These are phyloP conservation scores for Stemphylium lycopersici DNA, from an alignment of 2,329 filamentous ascomycete genomes.

Conservation along the genomic window DNA sequence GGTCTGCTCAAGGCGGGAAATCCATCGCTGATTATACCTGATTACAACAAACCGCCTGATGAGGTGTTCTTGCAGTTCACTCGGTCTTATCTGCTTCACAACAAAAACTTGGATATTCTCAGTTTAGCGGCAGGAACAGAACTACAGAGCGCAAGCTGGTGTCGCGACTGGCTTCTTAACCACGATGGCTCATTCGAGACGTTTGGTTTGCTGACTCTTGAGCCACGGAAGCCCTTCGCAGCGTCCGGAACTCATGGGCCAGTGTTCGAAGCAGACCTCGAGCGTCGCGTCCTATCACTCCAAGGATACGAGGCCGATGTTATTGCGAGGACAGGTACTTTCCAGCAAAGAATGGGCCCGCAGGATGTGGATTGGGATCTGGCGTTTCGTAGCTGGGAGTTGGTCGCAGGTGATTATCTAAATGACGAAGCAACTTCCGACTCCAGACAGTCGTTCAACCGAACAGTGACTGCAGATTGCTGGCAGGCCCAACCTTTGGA, in stretches of 20 bases:
- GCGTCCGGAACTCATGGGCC: background rate
- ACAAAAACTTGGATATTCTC: slow-evolving; percentile 3
- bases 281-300: background rate
- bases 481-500: slow-evolving; percentile 2
- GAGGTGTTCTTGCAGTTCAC: slow-evolving; percentile 10
- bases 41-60: slow-evolving; percentile 6
- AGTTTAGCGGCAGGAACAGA: background rate
- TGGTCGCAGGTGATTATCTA: background rate
- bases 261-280: background rate
- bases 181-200: background rate
- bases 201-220: background rate
- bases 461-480: slow-evolving; percentile 6
- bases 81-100: slow-evolving; percentile 1
- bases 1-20: slow-evolving; percentile 5
- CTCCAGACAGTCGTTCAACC: background rate
- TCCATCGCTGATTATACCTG: slow-evolving; percentile 2
- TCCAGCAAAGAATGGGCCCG: background rate
- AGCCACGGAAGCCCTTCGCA: background rate
- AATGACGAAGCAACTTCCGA: background rate
- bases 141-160: slow-evolving; percentile 9
- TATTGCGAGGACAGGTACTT: background rate
- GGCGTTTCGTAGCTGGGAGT: background rate
- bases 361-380: background rate
- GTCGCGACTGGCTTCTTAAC: slow-evolving; percentile 6
- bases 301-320: background rate